Conservation (phyloP, 352 stramenopile genomes). For the Phytophthora pisi region DNA sequence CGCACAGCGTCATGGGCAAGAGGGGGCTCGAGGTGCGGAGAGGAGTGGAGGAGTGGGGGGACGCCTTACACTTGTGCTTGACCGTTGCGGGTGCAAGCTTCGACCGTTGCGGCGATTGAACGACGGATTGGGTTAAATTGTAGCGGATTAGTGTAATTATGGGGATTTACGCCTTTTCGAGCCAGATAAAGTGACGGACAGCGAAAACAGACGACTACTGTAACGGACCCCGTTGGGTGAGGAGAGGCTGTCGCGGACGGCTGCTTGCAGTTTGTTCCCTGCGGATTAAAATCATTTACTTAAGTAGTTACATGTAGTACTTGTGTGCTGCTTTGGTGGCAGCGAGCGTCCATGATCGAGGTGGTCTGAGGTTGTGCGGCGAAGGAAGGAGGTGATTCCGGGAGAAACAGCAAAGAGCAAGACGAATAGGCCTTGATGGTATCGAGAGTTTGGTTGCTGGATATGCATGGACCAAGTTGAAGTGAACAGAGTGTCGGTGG, state of each 20-base stretch:
- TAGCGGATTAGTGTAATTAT: background rate
- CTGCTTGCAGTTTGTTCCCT: background rate
- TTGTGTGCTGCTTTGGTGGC: too few relatives aligned
- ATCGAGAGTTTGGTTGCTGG: too few relatives aligned
- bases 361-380: too few relatives aligned
- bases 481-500: too few relatives aligned
- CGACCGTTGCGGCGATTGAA: background rate
- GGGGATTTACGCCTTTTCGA: background rate
- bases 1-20: slow-evolving; percentile 8
- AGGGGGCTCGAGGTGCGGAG: background rate
- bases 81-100: background rate
- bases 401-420: too few relatives aligned
- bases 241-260: background rate
- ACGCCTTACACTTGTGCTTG: background rate
- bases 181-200: background rate
- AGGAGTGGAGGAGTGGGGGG: background rate
- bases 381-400: too few relatives aligned
- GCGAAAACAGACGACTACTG: background rate
- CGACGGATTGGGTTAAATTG: background rate
- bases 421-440: too few relatives aligned
- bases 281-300: background rate
- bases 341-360: too few relatives aligned
- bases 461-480: too few relatives aligned
- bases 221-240: background rate
- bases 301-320: too few relatives aligned